Conservation (phyloP, 768 basidiomycete species). For the Macrolepiota dolichaula region DNA sequence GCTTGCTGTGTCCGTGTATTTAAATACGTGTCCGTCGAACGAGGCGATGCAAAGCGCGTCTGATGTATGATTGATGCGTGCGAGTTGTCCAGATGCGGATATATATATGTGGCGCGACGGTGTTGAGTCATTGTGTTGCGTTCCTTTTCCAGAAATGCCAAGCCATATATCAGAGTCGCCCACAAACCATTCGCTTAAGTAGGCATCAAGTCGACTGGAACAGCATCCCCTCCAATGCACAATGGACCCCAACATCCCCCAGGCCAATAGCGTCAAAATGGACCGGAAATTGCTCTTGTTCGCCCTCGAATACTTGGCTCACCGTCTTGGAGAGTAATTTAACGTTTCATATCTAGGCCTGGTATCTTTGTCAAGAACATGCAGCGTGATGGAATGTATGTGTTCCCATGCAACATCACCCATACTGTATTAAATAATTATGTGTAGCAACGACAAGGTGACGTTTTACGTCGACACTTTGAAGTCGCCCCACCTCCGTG, state of each 20-base stretch:
- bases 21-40: too few relatives aligned
- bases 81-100: too few relatives aligned
- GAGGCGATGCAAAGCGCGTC: too few relatives aligned
- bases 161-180: background rate
- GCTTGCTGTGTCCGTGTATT: too few relatives aligned
- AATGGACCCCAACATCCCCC: constrained; percentile 15
- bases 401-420: background rate
- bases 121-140: too few relatives aligned
- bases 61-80: too few relatives aligned
- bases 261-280: constrained; percentile 37
- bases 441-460: constrained; percentile 62
- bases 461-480: constrained; percentile 67
- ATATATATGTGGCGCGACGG: too few relatives aligned
- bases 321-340: constrained; percentile 41
- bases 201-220: background rate
- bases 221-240: constrained; percentile 1
- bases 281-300: constrained; percentile 37
- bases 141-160: too few relatives aligned
- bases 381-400: constrained; percentile 66
- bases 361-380: constrained; percentile 72
- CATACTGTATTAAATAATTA: background rate
- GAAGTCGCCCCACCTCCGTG: constrained; percentile 55
- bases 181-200: background rate
- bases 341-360: constrained; percentile 32
- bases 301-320: constrained; percentile 51